These are phyloP conservation scores for Kurtzmaniella quercitrusa DNA, from an alignment of 1,139 yeast species.

Conservation along the genomic window DNA sequence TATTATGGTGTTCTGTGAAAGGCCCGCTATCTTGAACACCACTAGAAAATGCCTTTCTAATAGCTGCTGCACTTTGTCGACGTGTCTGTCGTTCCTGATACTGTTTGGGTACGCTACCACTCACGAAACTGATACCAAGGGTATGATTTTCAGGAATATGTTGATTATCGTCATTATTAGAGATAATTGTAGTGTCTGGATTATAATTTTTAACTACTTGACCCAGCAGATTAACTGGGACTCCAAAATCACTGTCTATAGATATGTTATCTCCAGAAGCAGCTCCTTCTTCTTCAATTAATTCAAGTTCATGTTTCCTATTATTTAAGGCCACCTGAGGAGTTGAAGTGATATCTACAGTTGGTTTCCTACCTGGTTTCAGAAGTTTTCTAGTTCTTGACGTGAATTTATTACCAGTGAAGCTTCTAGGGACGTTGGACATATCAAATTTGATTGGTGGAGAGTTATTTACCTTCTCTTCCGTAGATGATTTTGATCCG, in stretches of 20 bases:
- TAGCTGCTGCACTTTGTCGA: background rate
- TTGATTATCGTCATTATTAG: background rate
- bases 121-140: background rate
- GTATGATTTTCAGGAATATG: background rate
- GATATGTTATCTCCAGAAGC: constrained; percentile 17
- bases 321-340: background rate
- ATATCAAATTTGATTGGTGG: constrained; percentile 34
- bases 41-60: background rate
- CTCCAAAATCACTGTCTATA: constrained; percentile 33
- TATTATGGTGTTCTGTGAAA: background rate
- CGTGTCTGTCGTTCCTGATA: background rate
- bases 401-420: background rate
- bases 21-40: background rate
- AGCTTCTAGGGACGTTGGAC: constrained; percentile 13
- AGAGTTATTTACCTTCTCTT: constrained; percentile 12
- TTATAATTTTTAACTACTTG: constrained; percentile 14
- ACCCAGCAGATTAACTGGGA: constrained; percentile 19
- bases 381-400: background rate
- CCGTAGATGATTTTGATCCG: background rate
- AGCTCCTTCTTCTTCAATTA: constrained; percentile 17
- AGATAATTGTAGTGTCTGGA: background rate
- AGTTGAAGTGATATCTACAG: background rate
- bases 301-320: constrained; percentile 10
- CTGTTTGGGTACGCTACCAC: background rate
- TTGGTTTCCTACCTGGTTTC: background rate